These are phyloP conservation scores for Atkinsonella hypoxylon DNA, from an alignment of 2,329 filamentous ascomycete genomes.

Conservation along the genomic window DNA sequence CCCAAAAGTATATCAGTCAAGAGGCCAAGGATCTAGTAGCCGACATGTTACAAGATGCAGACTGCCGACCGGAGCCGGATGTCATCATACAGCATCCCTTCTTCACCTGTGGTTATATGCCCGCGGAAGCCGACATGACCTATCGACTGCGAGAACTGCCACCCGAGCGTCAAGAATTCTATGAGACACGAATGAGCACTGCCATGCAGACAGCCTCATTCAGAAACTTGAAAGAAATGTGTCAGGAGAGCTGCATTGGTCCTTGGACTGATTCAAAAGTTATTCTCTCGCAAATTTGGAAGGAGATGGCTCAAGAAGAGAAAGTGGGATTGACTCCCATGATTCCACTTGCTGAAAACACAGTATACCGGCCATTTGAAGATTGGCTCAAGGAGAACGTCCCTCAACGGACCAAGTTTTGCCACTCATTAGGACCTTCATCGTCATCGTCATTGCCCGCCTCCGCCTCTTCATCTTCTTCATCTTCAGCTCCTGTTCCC, in stretches of 20 bases:
- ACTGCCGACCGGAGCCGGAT: constrained; percentile 63
- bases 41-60: constrained; percentile 62
- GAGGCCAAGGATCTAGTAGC: constrained; percentile 71
- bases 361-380: constrained; percentile 54
- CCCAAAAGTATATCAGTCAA: constrained; percentile 57
- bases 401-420: constrained; percentile 5
- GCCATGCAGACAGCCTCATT: constrained; percentile 34
- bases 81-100: constrained; percentile 69
- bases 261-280: constrained; percentile 36
- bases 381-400: constrained; percentile 44
- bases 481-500: background rate
- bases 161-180: constrained; percentile 47
- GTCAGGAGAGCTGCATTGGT: constrained; percentile 45
- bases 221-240: constrained; percentile 44
- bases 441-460: constrained; percentile 8
- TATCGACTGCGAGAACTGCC: constrained; percentile 43
- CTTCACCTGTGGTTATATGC: constrained; percentile 67
- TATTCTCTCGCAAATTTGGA: constrained; percentile 46
- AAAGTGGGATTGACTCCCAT: constrained; percentile 51
- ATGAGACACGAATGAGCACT: constrained; percentile 33
- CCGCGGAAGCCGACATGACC: constrained; percentile 46
- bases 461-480: constrained; percentile 6
- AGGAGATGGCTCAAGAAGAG: constrained; percentile 57
- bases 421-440: constrained; percentile 2
- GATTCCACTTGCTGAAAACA: constrained; percentile 48